phyloP scores from a whole-genome alignment of 441 rosid genomes.

The Populus hybrid region DNA sequence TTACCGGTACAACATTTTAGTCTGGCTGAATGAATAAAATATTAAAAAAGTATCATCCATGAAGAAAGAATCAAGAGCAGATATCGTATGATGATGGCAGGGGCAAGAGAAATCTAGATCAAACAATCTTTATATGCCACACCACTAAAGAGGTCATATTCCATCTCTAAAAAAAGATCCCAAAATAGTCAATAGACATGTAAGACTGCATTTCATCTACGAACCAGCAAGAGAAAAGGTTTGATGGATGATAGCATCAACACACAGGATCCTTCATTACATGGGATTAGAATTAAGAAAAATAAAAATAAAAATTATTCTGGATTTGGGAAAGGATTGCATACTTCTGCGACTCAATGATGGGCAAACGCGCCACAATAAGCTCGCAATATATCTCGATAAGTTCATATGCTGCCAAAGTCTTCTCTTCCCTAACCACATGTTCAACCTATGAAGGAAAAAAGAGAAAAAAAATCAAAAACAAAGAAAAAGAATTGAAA shows the following conservation, averaged over 20 bases:
- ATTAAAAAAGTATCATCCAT: not conserved
- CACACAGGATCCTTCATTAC: not conserved
- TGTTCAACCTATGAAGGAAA: constrained; percentile 73
- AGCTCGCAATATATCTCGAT: constrained; percentile 85
- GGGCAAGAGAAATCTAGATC: not conserved
- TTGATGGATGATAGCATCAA: not conserved
- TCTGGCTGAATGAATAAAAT: not conserved
- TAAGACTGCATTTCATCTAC: not conserved
- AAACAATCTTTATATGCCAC: not conserved
- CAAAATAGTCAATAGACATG: not conserved
- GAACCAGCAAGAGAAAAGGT: not conserved
- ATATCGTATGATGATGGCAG: not conserved
- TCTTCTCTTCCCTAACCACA: constrained; percentile 93
- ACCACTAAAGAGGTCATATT: not conserved
- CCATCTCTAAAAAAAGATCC: not conserved
- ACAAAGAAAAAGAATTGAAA: not conserved
- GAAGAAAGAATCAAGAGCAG: not conserved
- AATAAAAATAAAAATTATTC: not conserved
- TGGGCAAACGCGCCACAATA: constrained; percentile 72
- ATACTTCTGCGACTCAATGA: constrained; percentile 89
- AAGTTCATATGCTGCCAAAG: constrained; percentile 84
- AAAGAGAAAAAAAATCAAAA: not conserved
- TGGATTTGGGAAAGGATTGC: constrained; percentile 10
- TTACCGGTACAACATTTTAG: not conserved
- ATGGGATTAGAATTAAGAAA: not conserved